Evolutionary conservation across 108 stramenopile species (phyloP).

Genomic region (Schizochytrium sp.): DNA sequence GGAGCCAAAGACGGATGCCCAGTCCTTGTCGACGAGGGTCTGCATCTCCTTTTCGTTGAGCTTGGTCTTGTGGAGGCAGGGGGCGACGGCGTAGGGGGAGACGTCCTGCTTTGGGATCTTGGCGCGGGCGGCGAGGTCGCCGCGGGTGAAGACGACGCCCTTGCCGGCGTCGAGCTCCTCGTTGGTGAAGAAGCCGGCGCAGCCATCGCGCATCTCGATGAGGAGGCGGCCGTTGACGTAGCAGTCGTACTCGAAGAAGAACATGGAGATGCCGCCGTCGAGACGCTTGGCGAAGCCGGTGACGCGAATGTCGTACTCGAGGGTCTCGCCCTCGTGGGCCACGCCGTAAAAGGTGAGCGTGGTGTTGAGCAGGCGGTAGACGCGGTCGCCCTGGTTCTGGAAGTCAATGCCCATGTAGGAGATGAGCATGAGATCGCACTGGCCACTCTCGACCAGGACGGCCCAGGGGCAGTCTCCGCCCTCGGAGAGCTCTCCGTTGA

Average conservation of each 20-base stretch:
- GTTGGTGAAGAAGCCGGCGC: not conserved
- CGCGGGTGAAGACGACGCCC: not conserved
- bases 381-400: not conserved
- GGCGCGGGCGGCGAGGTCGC: not conserved
- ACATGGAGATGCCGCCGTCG: not conserved
- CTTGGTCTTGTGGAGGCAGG: not conserved
- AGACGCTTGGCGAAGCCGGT: conserved; percentile 2
- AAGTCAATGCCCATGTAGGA: not conserved
- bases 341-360: not conserved
- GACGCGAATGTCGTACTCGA: not conserved
- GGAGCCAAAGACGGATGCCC: not conserved
- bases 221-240: conserved; percentile 4
- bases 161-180: not conserved
- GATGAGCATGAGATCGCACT: conserved; percentile 5
- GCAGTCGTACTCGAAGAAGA: conserved; percentile 9
- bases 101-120: not conserved
- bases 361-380: conserved; percentile 4
- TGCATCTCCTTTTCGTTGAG: not conserved
- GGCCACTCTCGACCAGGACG: not conserved
- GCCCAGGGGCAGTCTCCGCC: not conserved
- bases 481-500: not conserved
- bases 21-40: not conserved
- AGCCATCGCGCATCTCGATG: conserved; percentile 1
- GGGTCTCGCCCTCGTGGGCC: not conserved
- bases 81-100: not conserved